Base-by-base conservation (phyloP, 495 filamentous ascomycete genomes). In the Pseudotulostoma volvatum region DNA sequence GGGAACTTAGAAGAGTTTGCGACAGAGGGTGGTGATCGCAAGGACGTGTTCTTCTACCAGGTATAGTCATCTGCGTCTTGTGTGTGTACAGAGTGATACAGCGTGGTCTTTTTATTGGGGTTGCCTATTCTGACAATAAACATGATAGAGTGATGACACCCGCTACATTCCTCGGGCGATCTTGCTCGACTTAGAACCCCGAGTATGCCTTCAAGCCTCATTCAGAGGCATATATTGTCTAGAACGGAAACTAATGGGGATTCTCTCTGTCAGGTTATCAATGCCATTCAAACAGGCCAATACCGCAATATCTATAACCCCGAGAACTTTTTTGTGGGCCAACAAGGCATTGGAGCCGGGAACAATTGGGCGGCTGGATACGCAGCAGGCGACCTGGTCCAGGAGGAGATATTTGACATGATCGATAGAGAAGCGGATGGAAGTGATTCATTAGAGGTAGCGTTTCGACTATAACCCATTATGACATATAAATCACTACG, bases 1-100 rank as follows among this genome's bases (percentile, higher is more conserved):
- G 90, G 90, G 23, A 95, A 95, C 52, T 71, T 97, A 33, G 85
- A 93, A 59, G 84, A 93, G 50, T 92, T 86, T 60, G 87, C 90
- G 51, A 93, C 84, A 36, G 87, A 95, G 54, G 92, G 90, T 44
- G 86, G 86, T 34, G 90, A 97, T 61, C 76, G 90, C 51, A 97
- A 97, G 57, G 90, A 97, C 60, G 90, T 96, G 36, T 97, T 97
- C 62, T 97, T 95, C 72, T 97, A 97, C 60, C 90, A 96, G 64
- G 72, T 74, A 47, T 8, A 47, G 23, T 21, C n/a, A n/a, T n/a
- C n/a, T n/a, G n/a, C n/a, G n/a, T n/a, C n/a, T n/a, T n/a, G n/a
- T n/a, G n/a, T 31, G 7, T 34, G 17, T 18, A 20, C n/a, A 18
- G 14, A 32, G 34, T 21, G 14, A 40, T 9, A 37, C 18, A 39